phyloP scores from a whole-genome alignment of 768 basidiomycete genomes.

The Neoboletus brunneissimus region DNA sequence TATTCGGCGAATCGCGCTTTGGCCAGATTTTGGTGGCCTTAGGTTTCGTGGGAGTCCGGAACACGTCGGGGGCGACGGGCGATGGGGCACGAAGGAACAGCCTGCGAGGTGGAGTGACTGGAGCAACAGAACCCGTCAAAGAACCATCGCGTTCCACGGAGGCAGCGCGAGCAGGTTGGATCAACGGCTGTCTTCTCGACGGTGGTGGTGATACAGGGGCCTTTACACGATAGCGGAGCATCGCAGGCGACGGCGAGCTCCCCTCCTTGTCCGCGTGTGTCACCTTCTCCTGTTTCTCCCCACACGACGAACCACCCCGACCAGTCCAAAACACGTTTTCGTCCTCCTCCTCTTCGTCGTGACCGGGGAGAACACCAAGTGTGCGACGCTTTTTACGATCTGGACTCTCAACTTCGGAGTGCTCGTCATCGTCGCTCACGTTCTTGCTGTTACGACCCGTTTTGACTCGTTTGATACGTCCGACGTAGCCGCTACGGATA shows the following conservation, averaged over 20 bases:
- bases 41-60: constrained; percentile 42
- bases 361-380: constrained; percentile 32
- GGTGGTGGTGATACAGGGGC: constrained; percentile 66
- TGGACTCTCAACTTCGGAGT: constrained; percentile 15
- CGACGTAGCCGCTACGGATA: constrained; percentile 9
- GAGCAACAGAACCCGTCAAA: constrained; percentile 12
- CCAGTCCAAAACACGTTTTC: constrained; percentile 35
- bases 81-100: constrained; percentile 23
- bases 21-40: constrained; percentile 35
- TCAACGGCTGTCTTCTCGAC: constrained; percentile 47
- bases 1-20: constrained; percentile 63
- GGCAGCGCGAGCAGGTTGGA: constrained; percentile 27
- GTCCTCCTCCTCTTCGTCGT: constrained; percentile 55
- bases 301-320: constrained; percentile 15
- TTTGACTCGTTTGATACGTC: constrained; percentile 17
- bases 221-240: constrained; percentile 33
- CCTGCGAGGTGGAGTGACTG: constrained; percentile 26
- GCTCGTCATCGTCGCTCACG: constrained; percentile 19
- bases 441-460: constrained; percentile 12
- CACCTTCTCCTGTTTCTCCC: constrained; percentile 2
- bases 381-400: constrained; percentile 41
- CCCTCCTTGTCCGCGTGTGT: constrained; percentile 9
- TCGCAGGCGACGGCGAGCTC: constrained; percentile 36
- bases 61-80: constrained; percentile 13
- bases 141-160: constrained; percentile 20